Base-by-base conservation (phyloP, 1,139 yeast species). In the Geotrichum aggregatum region DNA sequence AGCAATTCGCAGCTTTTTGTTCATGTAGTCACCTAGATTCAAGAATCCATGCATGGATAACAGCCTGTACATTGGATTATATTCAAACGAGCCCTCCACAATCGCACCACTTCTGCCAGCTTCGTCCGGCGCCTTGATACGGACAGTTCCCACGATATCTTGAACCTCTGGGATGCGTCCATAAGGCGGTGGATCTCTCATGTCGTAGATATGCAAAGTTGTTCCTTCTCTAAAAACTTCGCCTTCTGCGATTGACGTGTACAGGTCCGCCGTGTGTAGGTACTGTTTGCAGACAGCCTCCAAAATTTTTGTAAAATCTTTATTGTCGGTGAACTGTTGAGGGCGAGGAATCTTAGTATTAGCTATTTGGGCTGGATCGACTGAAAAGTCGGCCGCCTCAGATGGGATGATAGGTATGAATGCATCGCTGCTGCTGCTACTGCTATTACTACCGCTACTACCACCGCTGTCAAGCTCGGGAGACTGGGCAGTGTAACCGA, bases 141-240 rank as follows among this genome's bases (percentile, higher is more conserved):
- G 46, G 8, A 86, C 82, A 61, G 83, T 84, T 0, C 95, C 95
- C 54, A 82, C 24, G 38, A 82, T 81, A 61, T 84, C 84, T 57
- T 83, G 88, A 3, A 84, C 79, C 22, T 83, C 86, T 0, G 94
- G 89, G 19, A 80, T 76, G 54, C 94, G 74, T 11, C 87, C 87
- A 58, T 78, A 80, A 22, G 78, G 71, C 0, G 94, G 91, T 1
- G 81, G 76, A 50, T 76, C 79, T 55, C 94, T 73, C 58, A 83
- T 74, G 63, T 87, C 95, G 61, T 80, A 84, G 43, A 87, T 43
- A 24, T 45, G 49, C 19, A 54, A 48, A 24, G 41, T 47, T 6
- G 43, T 44, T 13, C 53, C 52, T 13, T 48, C 53, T 49, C 56
- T 33, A 47, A 57, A 66, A 21, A 78, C 76, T 61, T 78, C 83